phyloP scores from a whole-genome alignment of 495 filamentous ascomycete genomes.

The Daldinia vernicosa region DNA sequence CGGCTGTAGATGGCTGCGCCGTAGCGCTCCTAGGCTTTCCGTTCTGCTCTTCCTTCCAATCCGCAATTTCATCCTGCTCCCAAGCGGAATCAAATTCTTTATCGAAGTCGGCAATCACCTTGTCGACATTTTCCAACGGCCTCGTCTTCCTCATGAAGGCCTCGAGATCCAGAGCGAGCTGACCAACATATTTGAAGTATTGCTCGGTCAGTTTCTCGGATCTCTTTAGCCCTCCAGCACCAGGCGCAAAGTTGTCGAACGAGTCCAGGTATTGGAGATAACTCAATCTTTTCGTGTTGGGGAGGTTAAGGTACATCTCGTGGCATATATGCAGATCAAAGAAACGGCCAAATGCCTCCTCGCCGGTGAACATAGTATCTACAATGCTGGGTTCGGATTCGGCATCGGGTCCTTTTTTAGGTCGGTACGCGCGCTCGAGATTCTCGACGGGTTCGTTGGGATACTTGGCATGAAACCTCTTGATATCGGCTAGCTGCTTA shows the following conservation, averaged over 20 bases:
- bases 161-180: slow-evolving; percentile 83
- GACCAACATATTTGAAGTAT: slow-evolving; percentile 90
- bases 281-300: slow-evolving; percentile 78
- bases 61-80: slow-evolving; percentile 78
- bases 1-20: slow-evolving; percentile 65
- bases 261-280: slow-evolving; percentile 91
- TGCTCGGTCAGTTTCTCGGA: slow-evolving; percentile 86
- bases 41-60: slow-evolving; percentile 73
- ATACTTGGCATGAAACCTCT: slow-evolving; percentile 87
- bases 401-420: slow-evolving; percentile 62
- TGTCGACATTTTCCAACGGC: slow-evolving; percentile 84
- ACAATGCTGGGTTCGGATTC: slow-evolving; percentile 78
- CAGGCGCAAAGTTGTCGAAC: slow-evolving; percentile 85
- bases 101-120: slow-evolving; percentile 76
- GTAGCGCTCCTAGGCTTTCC: slow-evolving; percentile 47
- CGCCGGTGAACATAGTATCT: slow-evolving; percentile 93
- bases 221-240: slow-evolving; percentile 73
- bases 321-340: slow-evolving; percentile 86
- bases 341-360: slow-evolving; percentile 90
- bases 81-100: slow-evolving; percentile 85
- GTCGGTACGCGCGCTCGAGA: slow-evolving; percentile 89
- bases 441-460: slow-evolving; percentile 96
- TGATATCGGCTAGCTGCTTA: slow-evolving; percentile 80
- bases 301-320: slow-evolving; percentile 89
- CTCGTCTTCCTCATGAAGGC: slow-evolving; percentile 80